A percentile compares a stretch with the other conserved stretches of the same genome.
Conservation (phyloP, 2,329 filamentous ascomycete genomes). For the Rachicladosporium sp. region DNA sequence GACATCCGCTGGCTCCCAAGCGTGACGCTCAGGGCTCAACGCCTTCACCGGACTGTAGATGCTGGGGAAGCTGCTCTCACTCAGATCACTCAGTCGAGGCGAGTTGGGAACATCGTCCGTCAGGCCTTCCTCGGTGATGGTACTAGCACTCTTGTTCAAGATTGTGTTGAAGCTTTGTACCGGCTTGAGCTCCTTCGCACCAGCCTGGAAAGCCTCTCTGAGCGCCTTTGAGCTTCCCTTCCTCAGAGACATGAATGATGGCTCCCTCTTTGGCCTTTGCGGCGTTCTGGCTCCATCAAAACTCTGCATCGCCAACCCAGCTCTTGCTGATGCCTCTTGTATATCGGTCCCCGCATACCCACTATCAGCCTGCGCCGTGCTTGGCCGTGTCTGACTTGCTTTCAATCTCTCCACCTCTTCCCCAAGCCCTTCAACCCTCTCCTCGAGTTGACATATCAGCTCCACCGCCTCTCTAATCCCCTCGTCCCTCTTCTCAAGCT, state of each 20-base stretch:
- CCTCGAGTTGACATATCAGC: slow-evolving; percentile 56
- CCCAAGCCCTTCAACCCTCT: slow-evolving; percentile 17
- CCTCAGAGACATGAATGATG: slow-evolving; percentile 19
- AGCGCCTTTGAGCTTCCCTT: slow-evolving; percentile 23
- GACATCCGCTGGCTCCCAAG: slow-evolving; percentile 15
- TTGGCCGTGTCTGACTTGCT: slow-evolving; percentile 18
- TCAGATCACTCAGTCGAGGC: slow-evolving; percentile 24
- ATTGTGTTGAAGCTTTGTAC: slow-evolving; percentile 26
- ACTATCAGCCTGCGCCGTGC: slow-evolving; percentile 23
- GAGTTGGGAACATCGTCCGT: slow-evolving; percentile 19
- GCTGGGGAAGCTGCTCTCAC: slow-evolving; percentile 26
- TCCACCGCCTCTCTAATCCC: slow-evolving; percentile 58
- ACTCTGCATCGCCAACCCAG: not conserved
- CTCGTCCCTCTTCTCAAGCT: slow-evolving; percentile 56
- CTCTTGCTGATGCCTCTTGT: slow-evolving; percentile 10
- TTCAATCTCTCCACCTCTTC: slow-evolving; percentile 5
- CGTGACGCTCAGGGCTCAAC: slow-evolving; percentile 15
- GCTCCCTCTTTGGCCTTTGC: slow-evolving; percentile 17
- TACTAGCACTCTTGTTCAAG: slow-evolving; percentile 18
- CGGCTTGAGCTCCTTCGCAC: slow-evolving; percentile 17
- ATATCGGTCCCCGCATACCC: slow-evolving; percentile 24
- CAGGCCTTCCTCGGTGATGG: slow-evolving; percentile 12
- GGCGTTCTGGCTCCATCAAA: slow-evolving; percentile 10
- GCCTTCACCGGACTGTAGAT: slow-evolving; percentile 22
- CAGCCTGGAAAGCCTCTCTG: slow-evolving; percentile 23